phyloP scores from a whole-genome alignment of 306 rosid species.

The Acacia acuminata region DNA sequence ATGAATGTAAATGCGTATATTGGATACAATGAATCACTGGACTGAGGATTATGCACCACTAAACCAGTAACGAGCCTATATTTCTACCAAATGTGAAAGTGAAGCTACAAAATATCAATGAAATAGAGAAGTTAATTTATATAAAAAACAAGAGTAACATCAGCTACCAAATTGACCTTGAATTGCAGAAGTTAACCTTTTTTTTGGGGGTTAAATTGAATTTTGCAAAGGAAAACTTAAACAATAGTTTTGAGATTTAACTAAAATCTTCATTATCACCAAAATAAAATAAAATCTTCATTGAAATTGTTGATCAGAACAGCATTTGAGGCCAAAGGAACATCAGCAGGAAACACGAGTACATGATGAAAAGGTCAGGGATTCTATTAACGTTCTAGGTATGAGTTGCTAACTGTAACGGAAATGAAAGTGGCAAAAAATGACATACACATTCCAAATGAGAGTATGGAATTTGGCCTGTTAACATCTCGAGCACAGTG shows the following conservation, averaged over 20 bases:
- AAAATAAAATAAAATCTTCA: constrained; percentile 9
- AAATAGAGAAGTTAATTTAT: neutral
- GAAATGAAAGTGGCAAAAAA: constrained; percentile 13
- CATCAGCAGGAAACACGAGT: constrained; percentile 2
- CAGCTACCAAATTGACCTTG: neutral
- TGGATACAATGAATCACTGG: neutral
- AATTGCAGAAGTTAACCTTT: constrained; percentile 6
- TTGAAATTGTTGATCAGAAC: constrained; percentile 12
- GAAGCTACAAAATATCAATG: constrained; percentile 10
- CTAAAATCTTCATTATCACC: constrained; percentile 16
- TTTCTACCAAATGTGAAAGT: constrained; percentile 11
- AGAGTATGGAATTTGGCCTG: constrained; percentile 68
- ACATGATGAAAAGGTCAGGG: neutral
- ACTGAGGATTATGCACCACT: neutral
- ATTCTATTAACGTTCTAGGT: neutral
- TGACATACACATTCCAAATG: constrained; percentile 58
- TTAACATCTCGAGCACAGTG: constrained; percentile 94
- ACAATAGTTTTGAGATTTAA: constrained; percentile 2
- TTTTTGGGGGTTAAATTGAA: neutral
- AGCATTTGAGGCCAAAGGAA: constrained; percentile 14
- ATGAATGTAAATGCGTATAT: neutral
- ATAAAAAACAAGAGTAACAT: constrained; percentile 12
- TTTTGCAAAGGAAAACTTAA: neutral
- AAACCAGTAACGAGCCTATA: constrained; percentile 19
- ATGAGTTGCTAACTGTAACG: constrained; percentile 9